Conservation (phyloP, 345 rosid species). For the Psidium friedrichsthalianum region DNA sequence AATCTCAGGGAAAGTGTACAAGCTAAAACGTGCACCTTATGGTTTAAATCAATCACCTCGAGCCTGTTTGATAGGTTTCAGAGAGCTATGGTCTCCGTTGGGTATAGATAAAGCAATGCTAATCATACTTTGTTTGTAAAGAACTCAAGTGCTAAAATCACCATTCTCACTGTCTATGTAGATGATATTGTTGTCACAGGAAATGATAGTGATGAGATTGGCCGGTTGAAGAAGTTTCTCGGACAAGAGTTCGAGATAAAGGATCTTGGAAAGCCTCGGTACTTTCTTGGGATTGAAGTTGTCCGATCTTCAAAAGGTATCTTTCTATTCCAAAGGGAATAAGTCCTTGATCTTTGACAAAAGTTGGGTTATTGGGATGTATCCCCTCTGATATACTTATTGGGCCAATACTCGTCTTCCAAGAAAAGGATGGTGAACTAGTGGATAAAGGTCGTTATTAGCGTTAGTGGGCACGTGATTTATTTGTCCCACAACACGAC, state of each 20-base stretch:
- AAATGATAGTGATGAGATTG: not conserved
- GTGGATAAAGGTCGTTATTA: not conserved
- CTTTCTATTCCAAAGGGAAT: not conserved
- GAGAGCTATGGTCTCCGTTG: not conserved
- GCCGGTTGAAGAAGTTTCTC: not conserved
- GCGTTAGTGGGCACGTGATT: not conserved
- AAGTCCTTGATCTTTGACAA: not conserved
- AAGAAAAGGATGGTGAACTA: not conserved
- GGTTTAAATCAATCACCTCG: not conserved
- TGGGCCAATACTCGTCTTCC: not conserved
- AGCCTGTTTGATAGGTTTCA: not conserved
- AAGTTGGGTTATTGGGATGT: not conserved
- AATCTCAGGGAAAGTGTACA: not conserved
- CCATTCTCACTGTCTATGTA: not conserved
- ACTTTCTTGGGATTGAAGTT: not conserved
- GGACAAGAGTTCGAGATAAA: not conserved
- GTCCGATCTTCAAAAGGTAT: too few species aligned
- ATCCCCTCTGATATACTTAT: not conserved
- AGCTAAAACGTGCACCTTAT: not conserved
- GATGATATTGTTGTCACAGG: not conserved
- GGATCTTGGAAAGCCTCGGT: too few species aligned
- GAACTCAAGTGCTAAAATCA: not conserved
- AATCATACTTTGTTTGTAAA: not conserved
- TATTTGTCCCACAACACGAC: not conserved
- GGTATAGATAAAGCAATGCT: not conserved